Evolutionary conservation across 768 basidiomycete species (phyloP), one percentile per base, ranked within the genome.

Genomic region (Xerocomellus intermedius): DNA sequence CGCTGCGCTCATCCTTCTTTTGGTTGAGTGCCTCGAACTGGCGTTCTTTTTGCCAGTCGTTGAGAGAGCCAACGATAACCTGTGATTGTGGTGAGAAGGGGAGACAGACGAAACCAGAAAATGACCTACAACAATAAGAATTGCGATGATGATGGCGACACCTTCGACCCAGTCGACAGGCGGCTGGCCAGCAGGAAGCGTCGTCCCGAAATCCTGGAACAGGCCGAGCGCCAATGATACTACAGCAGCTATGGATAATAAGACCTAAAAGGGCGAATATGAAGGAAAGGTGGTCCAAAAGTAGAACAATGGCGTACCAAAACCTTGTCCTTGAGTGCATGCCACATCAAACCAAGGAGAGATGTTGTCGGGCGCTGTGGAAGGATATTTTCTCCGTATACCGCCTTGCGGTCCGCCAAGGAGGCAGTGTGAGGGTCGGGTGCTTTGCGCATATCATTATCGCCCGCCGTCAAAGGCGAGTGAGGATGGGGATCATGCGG

Each of bases 31-130:
- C 79, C 64, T 87, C 85, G 77, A 99, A 99, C 73, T 98, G 97
- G 2, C 86, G 86, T 71, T 99, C 97, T 73, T 98, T 98, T 73
- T 98, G 94, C 89, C 91, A 99, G 72, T 99, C 97, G 65, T 98
- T 98, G 42, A 98, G 61, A 13, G 94, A 94, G 30, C 96, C 96
- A 53, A 99, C 96, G 41, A 93, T 64, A 54, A 92, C 87, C 87
- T 89, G 56, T 2, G 30, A 35, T 22, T n/a, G 17, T 16, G 36
- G 28, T 61, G n/a, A 52, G 12, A 28, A 47, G 16, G 49, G 8
- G 37, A 42, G 1, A n/a, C 1, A 26, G 17, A 45, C 0, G 2
- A 36, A 19, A 32, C 2, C n/a, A 42, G n/a, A 17, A 8, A 16
- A 41, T 5, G 33, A 74, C 83, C 54, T 73, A 87, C 88, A 24